Evolutionary conservation across 805 yeast species (phyloP).

Genomic region (Yamadazyma laniorum): DNA sequence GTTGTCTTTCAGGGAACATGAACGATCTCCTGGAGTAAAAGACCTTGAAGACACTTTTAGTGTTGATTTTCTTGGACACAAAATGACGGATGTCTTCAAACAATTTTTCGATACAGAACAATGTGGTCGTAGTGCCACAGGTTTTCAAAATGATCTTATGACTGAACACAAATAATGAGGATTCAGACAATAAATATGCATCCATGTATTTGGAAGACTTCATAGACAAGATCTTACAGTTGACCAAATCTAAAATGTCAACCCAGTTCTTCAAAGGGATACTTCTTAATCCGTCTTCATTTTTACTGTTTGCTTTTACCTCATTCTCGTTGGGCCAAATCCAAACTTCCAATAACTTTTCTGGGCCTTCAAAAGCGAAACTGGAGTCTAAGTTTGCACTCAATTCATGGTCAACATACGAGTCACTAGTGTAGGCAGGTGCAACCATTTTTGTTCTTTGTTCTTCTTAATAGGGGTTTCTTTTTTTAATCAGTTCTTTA

Average conservation of each 20-base stretch:
- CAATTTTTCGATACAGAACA: constrained; percentile 68
- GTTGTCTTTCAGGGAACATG: constrained; percentile 87
- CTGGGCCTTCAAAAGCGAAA: constrained; percentile 96
- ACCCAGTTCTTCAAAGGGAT: constrained; percentile 72
- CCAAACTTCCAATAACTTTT: constrained; percentile 89
- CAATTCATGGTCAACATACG: constrained; percentile 73
- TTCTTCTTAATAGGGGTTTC: constrained; percentile 5
- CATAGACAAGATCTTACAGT: constrained; percentile 84
- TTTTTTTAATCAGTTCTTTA: constrained; percentile 13
- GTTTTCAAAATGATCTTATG: constrained; percentile 87
- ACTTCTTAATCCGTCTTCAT: constrained; percentile 52
- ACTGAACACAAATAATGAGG: constrained; percentile 84
- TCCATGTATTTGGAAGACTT: constrained; percentile 65
- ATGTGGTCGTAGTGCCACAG: constrained; percentile 93
- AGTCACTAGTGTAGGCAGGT: constrained; percentile 41
- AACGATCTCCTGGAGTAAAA: constrained; percentile 90
- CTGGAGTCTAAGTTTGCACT: constrained; percentile 81
- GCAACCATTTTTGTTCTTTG: no score
- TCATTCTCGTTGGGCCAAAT: constrained; percentile 52
- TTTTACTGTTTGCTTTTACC: constrained; percentile 30
- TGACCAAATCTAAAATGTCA: constrained; percentile 71
- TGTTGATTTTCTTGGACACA: constrained; percentile 22
- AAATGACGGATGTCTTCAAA: constrained; percentile 40
- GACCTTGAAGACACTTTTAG: constrained; percentile 52
- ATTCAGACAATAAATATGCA: constrained; percentile 84